Percentiles rank a stretch among this genome's conserved stretches.
Conservation (phyloP, 495 filamentous ascomycete genomes). For the Tetracladium marchalianum region DNA sequence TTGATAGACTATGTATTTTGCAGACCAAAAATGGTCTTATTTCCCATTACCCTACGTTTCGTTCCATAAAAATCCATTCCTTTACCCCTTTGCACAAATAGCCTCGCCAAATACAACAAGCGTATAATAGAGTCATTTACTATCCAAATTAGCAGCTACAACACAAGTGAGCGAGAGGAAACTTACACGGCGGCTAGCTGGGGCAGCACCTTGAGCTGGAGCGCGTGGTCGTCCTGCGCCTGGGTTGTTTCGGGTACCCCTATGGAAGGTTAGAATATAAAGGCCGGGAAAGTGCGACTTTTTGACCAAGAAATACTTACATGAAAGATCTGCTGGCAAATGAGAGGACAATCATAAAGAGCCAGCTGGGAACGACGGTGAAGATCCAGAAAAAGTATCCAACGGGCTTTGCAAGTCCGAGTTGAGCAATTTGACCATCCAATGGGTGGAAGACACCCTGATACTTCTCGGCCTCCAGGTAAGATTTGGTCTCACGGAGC, state of each 20-base stretch:
- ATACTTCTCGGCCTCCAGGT: conserved; percentile 44
- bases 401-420: conserved; percentile 50
- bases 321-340: conserved; percentile 76
- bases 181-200: conserved; percentile 14
- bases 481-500: conserved; percentile 53
- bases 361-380: conserved; percentile 45
- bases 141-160: conserved; percentile 7
- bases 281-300: no score
- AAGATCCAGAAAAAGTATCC: conserved; percentile 70
- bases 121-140: conserved; percentile 11
- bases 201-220: conserved; percentile 4
- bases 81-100: not conserved
- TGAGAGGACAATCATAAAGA: conserved; percentile 70
- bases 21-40: conserved; percentile 1
- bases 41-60: not conserved
- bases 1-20: conserved; percentile 15
- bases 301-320: conserved; percentile 45
- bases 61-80: not conserved
- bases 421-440: conserved; percentile 58
- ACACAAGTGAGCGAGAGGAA: conserved; percentile 12
- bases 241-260: conserved; percentile 6
- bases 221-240: not conserved
- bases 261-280: conserved; percentile 3
- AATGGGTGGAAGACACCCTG: conserved; percentile 76
- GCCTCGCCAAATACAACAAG: conserved; percentile 4